Percentiles rank a stretch among this genome's conserved stretches.
Conservation (phyloP, 140 eudicot genomes). For the Stevia rebaudiana region DNA sequence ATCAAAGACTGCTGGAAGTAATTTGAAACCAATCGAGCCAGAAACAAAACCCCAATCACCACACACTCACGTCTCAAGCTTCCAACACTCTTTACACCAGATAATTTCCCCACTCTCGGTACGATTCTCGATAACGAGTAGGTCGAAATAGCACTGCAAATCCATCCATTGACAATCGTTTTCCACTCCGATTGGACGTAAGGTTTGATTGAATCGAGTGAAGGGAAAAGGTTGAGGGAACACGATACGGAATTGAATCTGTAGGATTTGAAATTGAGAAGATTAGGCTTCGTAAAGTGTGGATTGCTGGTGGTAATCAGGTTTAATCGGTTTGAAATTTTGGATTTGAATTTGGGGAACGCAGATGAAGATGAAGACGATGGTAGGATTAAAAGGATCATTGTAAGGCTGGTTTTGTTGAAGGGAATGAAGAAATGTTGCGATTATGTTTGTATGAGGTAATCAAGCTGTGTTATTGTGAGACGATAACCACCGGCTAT, state of each 20-base stretch:
- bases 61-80: constrained; percentile 38
- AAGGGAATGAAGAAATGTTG: background rate
- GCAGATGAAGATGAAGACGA: constrained; percentile 1
- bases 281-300: constrained; percentile 5
- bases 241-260: constrained; percentile 9
- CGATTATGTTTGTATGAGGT: background rate
- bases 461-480: background rate
- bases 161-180: constrained; percentile 58
- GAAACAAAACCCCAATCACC: constrained; percentile 47
- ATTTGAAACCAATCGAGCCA: constrained; percentile 42
- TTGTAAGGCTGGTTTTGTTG: background rate
- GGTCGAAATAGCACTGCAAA: constrained; percentile 69
- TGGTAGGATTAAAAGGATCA: constrained; percentile 20
- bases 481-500: no score
- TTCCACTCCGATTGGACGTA: constrained; percentile 67
- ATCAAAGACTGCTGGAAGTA: constrained; percentile 67
- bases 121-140: constrained; percentile 60
- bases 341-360: background rate
- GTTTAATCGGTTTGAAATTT: background rate
- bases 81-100: constrained; percentile 20
- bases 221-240: constrained; percentile 25
- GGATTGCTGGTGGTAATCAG: constrained; percentile 2
- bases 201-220: constrained; percentile 44
- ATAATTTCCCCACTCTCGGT: constrained; percentile 45
- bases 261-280: constrained; percentile 12